These are phyloP conservation scores for Diddensiella caesifluorescens DNA, from an alignment of 805 yeast genomes.

Conservation along the genomic window DNA sequence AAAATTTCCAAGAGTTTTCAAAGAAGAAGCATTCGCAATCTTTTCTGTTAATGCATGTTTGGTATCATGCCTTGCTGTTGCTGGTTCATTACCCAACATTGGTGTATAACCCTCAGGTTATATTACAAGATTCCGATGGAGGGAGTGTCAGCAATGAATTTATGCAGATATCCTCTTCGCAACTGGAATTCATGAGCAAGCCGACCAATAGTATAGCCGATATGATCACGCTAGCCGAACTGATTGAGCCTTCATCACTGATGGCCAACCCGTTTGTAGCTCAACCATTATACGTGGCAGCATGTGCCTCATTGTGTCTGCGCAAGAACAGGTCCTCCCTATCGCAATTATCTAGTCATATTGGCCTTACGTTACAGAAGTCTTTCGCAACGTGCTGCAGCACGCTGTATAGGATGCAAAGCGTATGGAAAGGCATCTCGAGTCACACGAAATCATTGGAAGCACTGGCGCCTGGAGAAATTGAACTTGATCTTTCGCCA, in stretches of 20 bases:
- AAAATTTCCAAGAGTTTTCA: slow-evolving; percentile 25
- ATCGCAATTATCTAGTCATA: slow-evolving; percentile 15
- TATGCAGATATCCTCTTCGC: slow-evolving; percentile 18
- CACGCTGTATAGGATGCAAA: slow-evolving; percentile 21
- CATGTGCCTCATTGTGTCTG: slow-evolving; percentile 24
- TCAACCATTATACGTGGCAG: slow-evolving; percentile 28
- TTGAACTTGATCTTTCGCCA: slow-evolving; percentile 25
- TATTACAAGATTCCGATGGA: no score
- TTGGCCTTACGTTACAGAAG: slow-evolving; percentile 18
- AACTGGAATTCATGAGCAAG: slow-evolving; percentile 24
- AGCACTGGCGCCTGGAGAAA: slow-evolving; percentile 26
- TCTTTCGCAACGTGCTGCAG: slow-evolving; percentile 25
- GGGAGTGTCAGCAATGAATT: slow-evolving; percentile 22
- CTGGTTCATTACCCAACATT: slow-evolving; percentile 28
- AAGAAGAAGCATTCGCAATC: slow-evolving; percentile 23
- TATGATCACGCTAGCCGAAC: slow-evolving; percentile 27
- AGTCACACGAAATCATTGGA: slow-evolving; percentile 27
- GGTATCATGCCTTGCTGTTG: slow-evolving; percentile 29
- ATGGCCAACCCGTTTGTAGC: slow-evolving; percentile 27
- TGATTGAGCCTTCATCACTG: slow-evolving; percentile 25
- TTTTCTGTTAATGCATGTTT: slow-evolving; percentile 25
- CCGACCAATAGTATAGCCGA: slow-evolving; percentile 29
- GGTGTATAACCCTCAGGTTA: slow-evolving; percentile 23
- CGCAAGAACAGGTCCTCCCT: slow-evolving; percentile 19
- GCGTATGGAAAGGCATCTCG: slow-evolving; percentile 26